These are phyloP conservation scores for Aspergillus chevalieri DNA, from an alignment of 2,329 filamentous ascomycete genomes.

Conservation along the genomic window DNA sequence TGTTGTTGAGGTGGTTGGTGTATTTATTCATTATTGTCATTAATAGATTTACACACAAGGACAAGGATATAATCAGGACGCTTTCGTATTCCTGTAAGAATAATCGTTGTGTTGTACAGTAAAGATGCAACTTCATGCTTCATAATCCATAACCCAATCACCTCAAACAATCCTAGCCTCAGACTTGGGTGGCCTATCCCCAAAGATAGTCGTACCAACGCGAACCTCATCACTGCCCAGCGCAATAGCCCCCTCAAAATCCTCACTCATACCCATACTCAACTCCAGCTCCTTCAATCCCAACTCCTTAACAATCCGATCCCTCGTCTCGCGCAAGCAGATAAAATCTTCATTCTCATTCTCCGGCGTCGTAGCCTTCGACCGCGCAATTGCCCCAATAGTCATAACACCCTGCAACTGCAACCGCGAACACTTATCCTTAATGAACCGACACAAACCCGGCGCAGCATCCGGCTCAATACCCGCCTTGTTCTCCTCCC, in stretches of 20 bases:
- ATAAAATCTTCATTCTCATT: constrained; percentile 91
- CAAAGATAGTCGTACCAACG: constrained; percentile 92
- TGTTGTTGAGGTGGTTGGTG: not conserved
- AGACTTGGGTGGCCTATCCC: constrained; percentile 68
- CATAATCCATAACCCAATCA: not conserved
- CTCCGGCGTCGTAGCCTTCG: constrained; percentile 63
- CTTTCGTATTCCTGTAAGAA: too few species aligned
- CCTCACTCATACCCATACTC: constrained; percentile 98
- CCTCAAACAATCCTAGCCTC: constrained; percentile 63
- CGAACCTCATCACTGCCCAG: constrained; percentile 85
- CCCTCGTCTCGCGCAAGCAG: constrained; percentile 60
- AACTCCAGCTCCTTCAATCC: constrained; percentile 61
- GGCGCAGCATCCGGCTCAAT: constrained; percentile 60
- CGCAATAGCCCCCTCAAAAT: constrained; percentile 81
- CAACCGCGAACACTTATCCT: constrained; percentile 65
- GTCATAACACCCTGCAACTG: constrained; percentile 85
- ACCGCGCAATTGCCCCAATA: constrained; percentile 88
- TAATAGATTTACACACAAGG: not conserved
- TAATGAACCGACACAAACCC: constrained; percentile 63
- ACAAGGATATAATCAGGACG: too few species aligned
- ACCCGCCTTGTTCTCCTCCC: constrained; percentile 79
- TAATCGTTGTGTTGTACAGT: too few species aligned
- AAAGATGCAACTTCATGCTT: not conserved
- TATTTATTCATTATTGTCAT: constrained; percentile 1
- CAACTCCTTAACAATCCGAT: constrained; percentile 61